Base-by-base conservation (phyloP, 2,329 filamentous ascomycete genomes). In the Davidsoniella australis region DNA sequence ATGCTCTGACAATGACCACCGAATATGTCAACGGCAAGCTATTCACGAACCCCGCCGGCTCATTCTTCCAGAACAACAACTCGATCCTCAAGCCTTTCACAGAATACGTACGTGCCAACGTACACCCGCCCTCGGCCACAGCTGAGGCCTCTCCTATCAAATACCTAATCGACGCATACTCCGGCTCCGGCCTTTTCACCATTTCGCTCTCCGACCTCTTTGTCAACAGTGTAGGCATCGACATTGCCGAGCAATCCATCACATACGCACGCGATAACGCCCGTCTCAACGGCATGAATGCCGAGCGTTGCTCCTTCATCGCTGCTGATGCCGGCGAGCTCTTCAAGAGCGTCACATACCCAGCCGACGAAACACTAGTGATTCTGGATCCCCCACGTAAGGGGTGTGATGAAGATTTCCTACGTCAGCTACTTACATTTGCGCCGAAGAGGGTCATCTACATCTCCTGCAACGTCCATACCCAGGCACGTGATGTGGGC, bases 1-100 rank as follows among this genome's bases (percentile, higher is more conserved):
- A 95, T 66, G 76, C 78, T 62, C 94, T 89, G 56, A 82, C 75
- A 55, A 83, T 73, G 46, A 80, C 84, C 3, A 88, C 83, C 26
- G 91, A 98, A 64, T 95, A 93, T 65, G 76, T 98, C 54, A 85
- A 82, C 60, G 68, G 78, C 63, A 91, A 82, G 68, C 70, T 80
- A 60, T 94, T 98, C 67, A 80, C 80, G 62, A 96, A 94, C 67
- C 85, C 84, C 2, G 91, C 91, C 9, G 88, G 88, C 53, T 79
- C 85, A 47, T 98, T 98, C 69, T 98, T 98, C 75, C 91, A 98
- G 62, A 98, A 98, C 72, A 98, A 98, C 74, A 96, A 96, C 70
- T 93, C 87, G 49, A 96, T 98, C 65, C 80, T 98, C 20, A 78
- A 85, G 26, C 67, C 70, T 14, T 94, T 96, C 65, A 94, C 87